Percentiles rank a stretch among this genome's conserved stretches.
phyloP scores from a whole-genome alignment of 768 basidiomycete genomes.

The Rhodotorula diobovata region DNA sequence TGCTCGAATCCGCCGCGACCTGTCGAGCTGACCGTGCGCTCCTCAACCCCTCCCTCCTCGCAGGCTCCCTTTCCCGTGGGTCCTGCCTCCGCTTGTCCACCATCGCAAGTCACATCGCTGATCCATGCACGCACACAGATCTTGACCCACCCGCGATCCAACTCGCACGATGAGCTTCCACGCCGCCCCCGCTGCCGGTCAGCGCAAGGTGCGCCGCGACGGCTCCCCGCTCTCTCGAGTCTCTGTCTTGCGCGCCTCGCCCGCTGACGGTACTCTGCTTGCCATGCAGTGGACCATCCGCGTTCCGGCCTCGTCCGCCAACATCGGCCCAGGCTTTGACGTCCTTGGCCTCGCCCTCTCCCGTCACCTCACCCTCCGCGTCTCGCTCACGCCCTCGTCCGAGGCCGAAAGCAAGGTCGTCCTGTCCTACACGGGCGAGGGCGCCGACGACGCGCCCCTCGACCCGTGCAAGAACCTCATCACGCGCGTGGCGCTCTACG shows the following conservation, averaged over 20 bases:
- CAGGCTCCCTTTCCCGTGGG: background rate
- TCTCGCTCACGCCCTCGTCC: slow-evolving; percentile 52
- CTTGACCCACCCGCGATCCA: slow-evolving; percentile 1
- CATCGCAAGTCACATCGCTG: no score
- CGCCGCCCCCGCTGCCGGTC: slow-evolving; percentile 28
- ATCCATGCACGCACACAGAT: background rate
- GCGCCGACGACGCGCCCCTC: slow-evolving; percentile 82
- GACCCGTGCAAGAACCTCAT: slow-evolving; percentile 94
- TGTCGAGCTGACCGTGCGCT: background rate
- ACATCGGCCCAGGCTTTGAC: slow-evolving; percentile 98
- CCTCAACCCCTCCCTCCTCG: background rate
- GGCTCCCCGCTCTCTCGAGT: no score
- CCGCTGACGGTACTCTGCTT: no score
- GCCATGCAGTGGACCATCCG: slow-evolving; percentile 53
- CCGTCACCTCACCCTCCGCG: slow-evolving; percentile 70
- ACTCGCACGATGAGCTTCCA: slow-evolving; percentile 21
- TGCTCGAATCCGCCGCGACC: no score
- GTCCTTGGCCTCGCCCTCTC: slow-evolving; percentile 97
- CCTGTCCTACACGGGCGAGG: slow-evolving; percentile 80
- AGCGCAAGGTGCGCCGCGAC: slow-evolving; percentile 16
- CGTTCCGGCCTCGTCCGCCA: slow-evolving; percentile 95
- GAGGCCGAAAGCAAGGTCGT: slow-evolving; percentile 51
- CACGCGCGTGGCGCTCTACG: slow-evolving; percentile 94
- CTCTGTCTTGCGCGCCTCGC: background rate
- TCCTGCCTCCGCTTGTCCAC: background rate